Evolutionary conservation across 164 flowering plant genomes (phyloP).

Genomic region (Annona cherimola): DNA sequence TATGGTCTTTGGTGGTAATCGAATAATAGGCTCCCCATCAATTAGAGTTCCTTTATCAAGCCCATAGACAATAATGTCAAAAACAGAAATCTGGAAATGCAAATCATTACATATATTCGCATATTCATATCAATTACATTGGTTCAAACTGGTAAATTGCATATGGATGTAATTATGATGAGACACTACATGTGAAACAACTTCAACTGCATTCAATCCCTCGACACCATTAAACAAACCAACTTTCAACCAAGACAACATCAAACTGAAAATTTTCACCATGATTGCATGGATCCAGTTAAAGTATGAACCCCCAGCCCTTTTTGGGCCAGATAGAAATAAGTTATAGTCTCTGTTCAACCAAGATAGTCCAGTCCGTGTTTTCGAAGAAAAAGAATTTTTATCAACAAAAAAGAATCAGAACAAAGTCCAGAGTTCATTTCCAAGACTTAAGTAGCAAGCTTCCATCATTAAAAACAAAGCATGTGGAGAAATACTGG

Average conservation of each 20-base stretch:
- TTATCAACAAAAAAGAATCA: not conserved
- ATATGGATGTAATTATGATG: no score
- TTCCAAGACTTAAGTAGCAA: not conserved
- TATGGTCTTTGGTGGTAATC: slow-evolving; percentile 71
- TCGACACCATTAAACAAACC: no score
- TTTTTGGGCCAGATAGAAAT: no score
- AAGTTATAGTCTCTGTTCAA: no score
- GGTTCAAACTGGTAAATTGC: not conserved
- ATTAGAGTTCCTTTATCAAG: slow-evolving; percentile 53
- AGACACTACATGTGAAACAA: no score
- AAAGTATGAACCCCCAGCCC: no score
- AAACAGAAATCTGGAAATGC: not conserved
- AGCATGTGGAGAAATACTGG: not conserved
- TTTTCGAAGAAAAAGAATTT: no score
- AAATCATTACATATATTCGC: not conserved
- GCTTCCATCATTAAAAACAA: not conserved
- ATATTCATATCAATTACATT: not conserved
- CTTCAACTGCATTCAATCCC: no score
- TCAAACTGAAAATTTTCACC: no score
- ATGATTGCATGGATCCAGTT: no score
- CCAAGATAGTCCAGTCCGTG: no score
- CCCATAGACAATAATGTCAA: not conserved
- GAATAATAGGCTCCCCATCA: slow-evolving; percentile 82
- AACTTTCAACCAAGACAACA: no score
- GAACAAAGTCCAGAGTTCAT: not conserved